phyloP scores from a whole-genome alignment of 2,329 filamentous ascomycete species.

The Decorospora gaudefroyi region DNA sequence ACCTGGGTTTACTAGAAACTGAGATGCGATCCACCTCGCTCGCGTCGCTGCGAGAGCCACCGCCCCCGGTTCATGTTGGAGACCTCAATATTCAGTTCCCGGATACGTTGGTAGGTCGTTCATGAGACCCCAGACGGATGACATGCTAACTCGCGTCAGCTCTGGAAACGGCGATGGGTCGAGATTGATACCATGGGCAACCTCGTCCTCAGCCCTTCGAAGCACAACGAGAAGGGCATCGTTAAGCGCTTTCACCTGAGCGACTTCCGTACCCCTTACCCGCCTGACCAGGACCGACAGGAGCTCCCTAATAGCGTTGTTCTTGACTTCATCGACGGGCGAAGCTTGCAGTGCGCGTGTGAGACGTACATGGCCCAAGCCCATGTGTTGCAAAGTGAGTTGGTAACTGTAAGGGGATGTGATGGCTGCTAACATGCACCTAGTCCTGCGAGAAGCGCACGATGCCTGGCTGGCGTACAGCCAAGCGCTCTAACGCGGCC shows the following conservation, averaged over 20 bases:
- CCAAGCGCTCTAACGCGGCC: conserved; percentile 25
- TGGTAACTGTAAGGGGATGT: too few species aligned
- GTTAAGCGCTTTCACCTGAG: conserved; percentile 83
- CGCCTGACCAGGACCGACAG: conserved; percentile 88
- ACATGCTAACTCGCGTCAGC: conserved; percentile 41
- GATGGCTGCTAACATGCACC: conserved; percentile 19
- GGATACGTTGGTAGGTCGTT: conserved; percentile 69
- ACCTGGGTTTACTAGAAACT: conserved; percentile 49
- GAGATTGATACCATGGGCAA: conserved; percentile 83
- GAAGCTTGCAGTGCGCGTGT: conserved; percentile 64
- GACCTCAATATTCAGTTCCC: conserved; percentile 98
- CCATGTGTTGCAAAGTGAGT: conserved; percentile 46
- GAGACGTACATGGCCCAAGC: conserved; percentile 43
- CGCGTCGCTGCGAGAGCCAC: conserved; percentile 48
- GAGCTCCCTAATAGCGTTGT: conserved; percentile 86
- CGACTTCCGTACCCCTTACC: conserved; percentile 77
- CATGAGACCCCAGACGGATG: too few species aligned
- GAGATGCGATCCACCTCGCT: conserved; percentile 34
- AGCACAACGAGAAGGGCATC: conserved; percentile 64
- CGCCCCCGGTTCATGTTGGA: conserved; percentile 71
- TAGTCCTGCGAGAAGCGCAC: conserved; percentile 46
- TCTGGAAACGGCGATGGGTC: conserved; percentile 94
- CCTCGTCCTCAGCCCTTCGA: conserved; percentile 75
- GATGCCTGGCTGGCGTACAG: conserved; percentile 45
- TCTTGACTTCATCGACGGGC: conserved; percentile 65